Evolutionary conservation across 805 yeast species (phyloP).

Genomic region (Huiozyma naganishii): DNA sequence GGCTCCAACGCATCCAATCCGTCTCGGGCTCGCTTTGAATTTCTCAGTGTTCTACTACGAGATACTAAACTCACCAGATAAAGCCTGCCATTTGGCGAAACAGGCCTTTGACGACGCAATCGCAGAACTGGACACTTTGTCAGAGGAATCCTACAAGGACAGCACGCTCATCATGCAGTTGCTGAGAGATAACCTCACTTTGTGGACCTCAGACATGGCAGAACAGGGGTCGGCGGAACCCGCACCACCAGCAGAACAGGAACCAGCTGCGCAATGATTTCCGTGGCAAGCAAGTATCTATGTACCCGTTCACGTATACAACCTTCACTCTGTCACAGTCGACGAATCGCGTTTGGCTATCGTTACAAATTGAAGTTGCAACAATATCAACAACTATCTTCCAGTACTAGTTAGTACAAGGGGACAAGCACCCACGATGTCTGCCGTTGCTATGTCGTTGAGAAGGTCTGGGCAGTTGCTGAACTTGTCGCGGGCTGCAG

Average conservation of each 20-base stretch:
- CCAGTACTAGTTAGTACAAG: no score
- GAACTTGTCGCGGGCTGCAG: background rate
- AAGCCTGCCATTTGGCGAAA: conserved; percentile 97
- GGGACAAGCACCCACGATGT: no score
- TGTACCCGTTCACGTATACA: background rate
- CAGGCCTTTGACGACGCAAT: conserved; percentile 99
- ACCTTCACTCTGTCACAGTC: background rate
- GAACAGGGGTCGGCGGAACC: conserved; percentile 56
- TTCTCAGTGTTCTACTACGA: conserved; percentile 97
- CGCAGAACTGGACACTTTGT: conserved; percentile 93
- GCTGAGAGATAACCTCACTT: conserved; percentile 93
- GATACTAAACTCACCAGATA: conserved; percentile 95
- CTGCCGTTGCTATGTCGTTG: no score
- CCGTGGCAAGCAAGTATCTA: background rate
- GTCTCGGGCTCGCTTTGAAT: conserved; percentile 94
- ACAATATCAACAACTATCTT: background rate
- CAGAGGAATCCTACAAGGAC: conserved; percentile 97
- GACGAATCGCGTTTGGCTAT: no score
- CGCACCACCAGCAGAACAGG: conserved; percentile 18
- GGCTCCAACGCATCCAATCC: conserved; percentile 97
- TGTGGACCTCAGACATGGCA: conserved; percentile 94
- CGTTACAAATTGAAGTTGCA: background rate
- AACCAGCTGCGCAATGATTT: background rate
- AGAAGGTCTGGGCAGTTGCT: no score
- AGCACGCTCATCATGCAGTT: conserved; percentile 98